Evolutionary conservation across 306 rosid genomes (phyloP), one percentile per base, ranked within the genome.

Genomic region (Canavalia ensiformis): DNA sequence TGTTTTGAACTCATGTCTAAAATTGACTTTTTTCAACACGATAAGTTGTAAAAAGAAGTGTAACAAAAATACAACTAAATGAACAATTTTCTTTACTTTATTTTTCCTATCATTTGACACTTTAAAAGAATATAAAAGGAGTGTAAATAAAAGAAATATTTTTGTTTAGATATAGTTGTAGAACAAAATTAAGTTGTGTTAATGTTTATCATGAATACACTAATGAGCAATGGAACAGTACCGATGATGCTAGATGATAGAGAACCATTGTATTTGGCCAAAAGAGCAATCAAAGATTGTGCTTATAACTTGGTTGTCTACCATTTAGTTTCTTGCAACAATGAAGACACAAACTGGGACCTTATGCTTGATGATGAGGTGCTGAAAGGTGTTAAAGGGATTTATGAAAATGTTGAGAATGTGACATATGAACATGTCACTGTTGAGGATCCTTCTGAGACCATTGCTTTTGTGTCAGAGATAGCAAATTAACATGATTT

Each of bases 201-300:
- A 18, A 18, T 18, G 25, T 18, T 18, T 18, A 18, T 18, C 25
- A 18, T 18, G 25, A 18, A 18, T 18, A 0, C 25, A 18, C 0
- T 6, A 1, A 0, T 83, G 5, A n/a, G 42, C 1, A 50, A 11
- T 0, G 33, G 54, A 41, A 3, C 29, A 6, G 39, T 31, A 5
- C 51, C 74, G 18, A 0, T 84, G 18, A 12, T 72, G 1, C 73
- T 2, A 1, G 92, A 88, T 49, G 92, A 88, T 18, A 71, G 88
- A 35, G 91, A 88, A 74, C 88, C 90, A 2, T n/a, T 88, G 31
- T 5, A 76, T 13, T 67, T 88, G 68, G 87, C 87, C 1, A 88
- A 78, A 8, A 80, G 88, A 25, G 7, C 80, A 74, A 50, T 75
- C 1, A 72, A 41, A 12, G 83, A 84, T 6, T 3, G 30, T 0